Conservation (phyloP, 305 asterid genomes). For the Solanum hybrid region DNA sequence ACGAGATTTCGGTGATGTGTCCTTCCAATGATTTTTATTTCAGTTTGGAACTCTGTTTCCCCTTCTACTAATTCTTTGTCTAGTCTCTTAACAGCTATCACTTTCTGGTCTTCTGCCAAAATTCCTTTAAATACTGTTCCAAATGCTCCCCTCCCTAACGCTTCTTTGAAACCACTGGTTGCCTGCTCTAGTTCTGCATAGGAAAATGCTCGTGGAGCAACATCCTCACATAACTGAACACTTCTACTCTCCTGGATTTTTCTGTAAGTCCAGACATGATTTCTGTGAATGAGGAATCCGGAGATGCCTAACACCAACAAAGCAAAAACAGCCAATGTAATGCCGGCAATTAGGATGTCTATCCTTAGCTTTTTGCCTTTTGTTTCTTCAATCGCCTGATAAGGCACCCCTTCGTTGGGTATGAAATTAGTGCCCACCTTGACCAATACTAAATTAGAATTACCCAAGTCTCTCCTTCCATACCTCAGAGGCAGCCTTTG, state of each 20-base stretch:
- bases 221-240: conserved; percentile 11
- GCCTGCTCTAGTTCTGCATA: conserved; percentile 23
- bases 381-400: not conserved
- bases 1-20: conserved; percentile 32
- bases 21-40: conserved; percentile 27
- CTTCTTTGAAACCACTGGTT: conserved; percentile 26
- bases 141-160: conserved; percentile 31
- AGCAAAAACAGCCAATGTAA: conserved; percentile 7
- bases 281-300: conserved; percentile 5
- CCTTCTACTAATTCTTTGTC: conserved; percentile 20
- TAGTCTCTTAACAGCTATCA: conserved; percentile 22
- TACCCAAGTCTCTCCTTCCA: conserved; percentile 12
- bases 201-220: conserved; percentile 17
- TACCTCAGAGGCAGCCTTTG: conserved; percentile 39
- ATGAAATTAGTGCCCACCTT: conserved; percentile 4
- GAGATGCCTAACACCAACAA: conserved; percentile 11
- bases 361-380: conserved; percentile 3
- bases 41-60: conserved; percentile 24
- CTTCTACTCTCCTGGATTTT: not conserved
- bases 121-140: conserved; percentile 20
- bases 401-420: not conserved
- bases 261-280: conserved; percentile 1
- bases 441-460: conserved; percentile 15
- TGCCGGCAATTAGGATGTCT: conserved; percentile 18
- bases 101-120: not conserved